Evolutionary conservation across 2,329 filamentous ascomycete species (phyloP).

Genomic region (Metarhizium humberi): DNA sequence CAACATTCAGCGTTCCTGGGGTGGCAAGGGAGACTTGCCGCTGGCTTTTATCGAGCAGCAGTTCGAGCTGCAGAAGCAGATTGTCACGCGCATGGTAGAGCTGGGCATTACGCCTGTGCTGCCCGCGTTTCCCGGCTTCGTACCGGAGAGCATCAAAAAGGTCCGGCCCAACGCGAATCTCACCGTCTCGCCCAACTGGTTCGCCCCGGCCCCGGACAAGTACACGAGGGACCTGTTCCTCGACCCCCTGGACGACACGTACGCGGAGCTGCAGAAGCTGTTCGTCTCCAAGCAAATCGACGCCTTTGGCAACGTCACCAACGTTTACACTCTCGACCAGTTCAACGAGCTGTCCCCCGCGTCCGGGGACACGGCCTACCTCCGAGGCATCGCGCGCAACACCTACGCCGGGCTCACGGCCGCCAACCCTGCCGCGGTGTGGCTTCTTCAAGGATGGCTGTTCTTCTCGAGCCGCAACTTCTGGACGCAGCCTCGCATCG

Average conservation of each 20-base stretch:
- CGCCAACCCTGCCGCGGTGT: slow-evolving; percentile 36
- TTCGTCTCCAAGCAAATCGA: slow-evolving; percentile 36
- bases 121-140: slow-evolving; percentile 41
- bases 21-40: slow-evolving; percentile 27
- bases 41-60: slow-evolving; percentile 36
- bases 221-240: slow-evolving; percentile 39
- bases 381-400: slow-evolving; percentile 18
- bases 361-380: slow-evolving; percentile 33
- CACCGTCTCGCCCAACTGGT: slow-evolving; percentile 33
- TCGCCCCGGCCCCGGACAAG: slow-evolving; percentile 13
- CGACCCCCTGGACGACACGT: slow-evolving; percentile 34
- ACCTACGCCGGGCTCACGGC: slow-evolving; percentile 38
- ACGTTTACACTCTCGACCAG: slow-evolving; percentile 41
- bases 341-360: slow-evolving; percentile 42
- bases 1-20: slow-evolving; percentile 43
- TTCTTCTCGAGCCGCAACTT: slow-evolving; percentile 34
- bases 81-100: slow-evolving; percentile 38
- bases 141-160: slow-evolving; percentile 30
- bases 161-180: slow-evolving; percentile 32
- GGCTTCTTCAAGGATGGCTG: slow-evolving; percentile 44
- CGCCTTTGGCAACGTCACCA: slow-evolving; percentile 37
- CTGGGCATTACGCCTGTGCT: slow-evolving; percentile 43
- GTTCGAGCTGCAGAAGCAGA: slow-evolving; percentile 37
- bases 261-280: slow-evolving; percentile 31
- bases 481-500: slow-evolving; percentile 34